Conservation (phyloP, 148 eudicot species). For the Dianthus caryophyllus region DNA sequence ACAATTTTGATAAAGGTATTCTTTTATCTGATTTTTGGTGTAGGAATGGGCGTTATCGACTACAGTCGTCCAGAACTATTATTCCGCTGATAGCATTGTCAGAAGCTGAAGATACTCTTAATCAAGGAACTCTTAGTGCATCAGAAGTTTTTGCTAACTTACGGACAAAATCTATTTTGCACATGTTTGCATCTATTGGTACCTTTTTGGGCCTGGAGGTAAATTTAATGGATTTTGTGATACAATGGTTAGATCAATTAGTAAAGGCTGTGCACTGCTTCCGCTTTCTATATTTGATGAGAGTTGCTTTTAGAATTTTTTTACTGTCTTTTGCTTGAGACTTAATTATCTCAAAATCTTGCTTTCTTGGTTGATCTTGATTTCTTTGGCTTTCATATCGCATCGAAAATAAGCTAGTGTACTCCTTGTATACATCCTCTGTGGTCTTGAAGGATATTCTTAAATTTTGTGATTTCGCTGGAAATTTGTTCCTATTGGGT, state of each 20-base stretch:
- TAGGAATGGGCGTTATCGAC: constrained; percentile 86
- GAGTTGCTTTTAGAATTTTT: neutral
- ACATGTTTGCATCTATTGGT: constrained; percentile 85
- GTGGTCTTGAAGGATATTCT: neutral
- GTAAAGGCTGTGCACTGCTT: neutral
- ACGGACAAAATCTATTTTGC: constrained; percentile 77
- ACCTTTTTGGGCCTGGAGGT: constrained; percentile 93
- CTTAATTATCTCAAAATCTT: neutral
- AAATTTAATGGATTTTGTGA: constrained; percentile 16
- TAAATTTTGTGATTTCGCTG: neutral
- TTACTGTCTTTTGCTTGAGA: neutral
- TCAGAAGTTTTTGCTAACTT: constrained; percentile 67
- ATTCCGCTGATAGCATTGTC: constrained; percentile 46
- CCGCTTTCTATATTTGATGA: neutral
- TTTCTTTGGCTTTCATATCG: neutral
- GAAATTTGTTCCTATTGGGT: neutral
- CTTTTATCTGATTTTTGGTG: constrained; percentile 18
- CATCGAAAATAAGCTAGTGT: neutral
- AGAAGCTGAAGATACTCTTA: constrained; percentile 83
- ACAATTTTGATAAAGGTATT: neutral
- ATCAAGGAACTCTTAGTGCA: constrained; percentile 70
- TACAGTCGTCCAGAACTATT: constrained; percentile 71
- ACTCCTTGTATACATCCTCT: neutral
- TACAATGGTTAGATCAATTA: neutral
- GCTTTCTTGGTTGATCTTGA: neutral